Evolutionary conservation across 257 asterid species (phyloP), one percentile per base, ranked within the genome.

Genomic region (Solanum commersonii): DNA sequence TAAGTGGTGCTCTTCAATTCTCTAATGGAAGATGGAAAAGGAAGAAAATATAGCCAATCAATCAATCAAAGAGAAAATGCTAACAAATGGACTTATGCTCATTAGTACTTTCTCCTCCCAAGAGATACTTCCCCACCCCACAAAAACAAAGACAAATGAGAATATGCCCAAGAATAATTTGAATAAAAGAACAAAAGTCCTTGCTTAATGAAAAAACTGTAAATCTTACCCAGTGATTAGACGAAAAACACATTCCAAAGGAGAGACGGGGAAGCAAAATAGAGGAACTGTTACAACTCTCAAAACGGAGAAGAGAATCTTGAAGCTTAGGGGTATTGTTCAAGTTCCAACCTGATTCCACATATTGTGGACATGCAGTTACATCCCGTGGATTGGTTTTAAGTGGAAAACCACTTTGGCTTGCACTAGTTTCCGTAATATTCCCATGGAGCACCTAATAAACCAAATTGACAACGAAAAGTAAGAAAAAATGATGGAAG

Each of bases 221-320:
- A 84, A 73, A 89, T 79, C 96, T 90, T 92, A 97, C 99, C 99
- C 99, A 97, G 67, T 91, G 91, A 82, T 85, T 91, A 11, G 99
- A 94, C 76, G 98, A 91, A 88, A 97, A 95, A 93, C 99, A 96
- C 98, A 94, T 95, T 85, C 98, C 99, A 46, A 95, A 16, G 87
- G 73, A 92, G 87, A 92, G 90, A 67, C 90, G 94, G 81, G 98
- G 98, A 88, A 79, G 84, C 46, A 91, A 89, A 63, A 90, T 68
- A 44, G 91, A 35, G 89, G 97, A 91, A 84, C 84, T 91, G 35
- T 60, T 78, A 42, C 86, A 12, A 88, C 94, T 91, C 87, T 96
- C 98, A 63, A 90, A 93, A 37, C 91, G 91, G 84, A 97, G 95
- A 88, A 97, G 95, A 88, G 99, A 97, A 89, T 94, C 94, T 77